These are phyloP conservation scores for Saturnispora zaruensis DNA, from an alignment of 805 yeast genomes.

Conservation along the genomic window DNA sequence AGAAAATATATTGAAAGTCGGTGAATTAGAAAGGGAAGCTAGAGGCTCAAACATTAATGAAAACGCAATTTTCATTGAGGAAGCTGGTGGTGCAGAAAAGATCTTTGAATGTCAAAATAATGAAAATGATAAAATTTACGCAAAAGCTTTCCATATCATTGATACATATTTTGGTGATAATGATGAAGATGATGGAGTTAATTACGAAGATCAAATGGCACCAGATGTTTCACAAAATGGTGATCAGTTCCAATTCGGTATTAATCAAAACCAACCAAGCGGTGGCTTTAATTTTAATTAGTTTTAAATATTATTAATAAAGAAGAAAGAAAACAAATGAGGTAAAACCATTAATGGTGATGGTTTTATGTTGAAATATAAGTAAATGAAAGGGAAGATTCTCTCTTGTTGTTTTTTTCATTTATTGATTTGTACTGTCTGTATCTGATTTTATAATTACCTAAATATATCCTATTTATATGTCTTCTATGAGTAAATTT, in stretches of 20 bases:
- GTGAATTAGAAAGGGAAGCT: conserved; percentile 83
- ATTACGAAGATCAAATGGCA: conserved; percentile 50
- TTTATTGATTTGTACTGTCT: not conserved
- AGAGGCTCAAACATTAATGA: conserved; percentile 64
- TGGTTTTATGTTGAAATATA: not conserved
- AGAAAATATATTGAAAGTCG: conserved; percentile 88
- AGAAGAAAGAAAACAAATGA: not conserved
- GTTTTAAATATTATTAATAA: not conserved
- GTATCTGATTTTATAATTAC: not conserved
- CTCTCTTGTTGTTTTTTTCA: too few relatives aligned
- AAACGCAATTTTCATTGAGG: conserved; percentile 88
- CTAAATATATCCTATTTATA: not conserved
- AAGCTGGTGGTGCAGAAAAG: conserved; percentile 97
- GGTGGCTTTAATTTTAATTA: conserved; percentile 42
- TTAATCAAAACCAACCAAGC: conserved; percentile 41
- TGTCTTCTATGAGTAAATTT: not conserved
- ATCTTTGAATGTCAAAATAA: conserved; percentile 88
- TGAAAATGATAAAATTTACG: conserved; percentile 85
- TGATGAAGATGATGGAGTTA: conserved; percentile 37
- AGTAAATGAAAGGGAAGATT: not conserved
- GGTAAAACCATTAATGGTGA: not conserved
- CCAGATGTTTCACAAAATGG: conserved; percentile 53
- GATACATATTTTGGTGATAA: conserved; percentile 85
- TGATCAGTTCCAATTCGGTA: conserved; percentile 83
- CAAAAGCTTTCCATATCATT: conserved; percentile 82